Evolutionary conservation across 805 yeast genomes (phyloP), one percentile per base, ranked within the genome.

Genomic region (Wickerhamiella nectarea): DNA sequence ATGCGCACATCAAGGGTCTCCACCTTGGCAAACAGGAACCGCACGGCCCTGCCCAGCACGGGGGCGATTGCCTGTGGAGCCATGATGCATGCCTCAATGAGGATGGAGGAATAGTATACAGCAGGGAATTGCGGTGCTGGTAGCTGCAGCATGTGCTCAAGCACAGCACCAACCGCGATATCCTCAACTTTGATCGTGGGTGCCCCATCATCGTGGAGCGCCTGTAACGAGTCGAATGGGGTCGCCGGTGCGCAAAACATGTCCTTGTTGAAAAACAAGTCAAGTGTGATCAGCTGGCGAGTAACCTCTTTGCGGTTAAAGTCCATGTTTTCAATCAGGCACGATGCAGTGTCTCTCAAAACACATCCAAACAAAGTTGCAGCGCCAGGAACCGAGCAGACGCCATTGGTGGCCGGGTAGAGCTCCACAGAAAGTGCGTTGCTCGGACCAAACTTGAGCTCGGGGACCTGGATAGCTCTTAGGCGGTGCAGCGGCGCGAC

Each of bases 141-240:
- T 41, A 89, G 67, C 47, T 75, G 75, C 64, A 84, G 80, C 52
- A 87, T 72, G 63, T 83, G 72, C 20, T 84, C 74, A 48, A 89
- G 67, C 34, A 87, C 75, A 36, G 82, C 75, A 57, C 91, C 96
- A 28, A 87, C 72, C 0, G 89, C 83, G 34, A 87, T 68, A 58
- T 87, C 95, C 61, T 91, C 98, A 47, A 86, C 73, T 58, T 91
- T 91, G 81, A 83, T 85, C 0, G 95, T 85, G 1, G 93, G 74
- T 25, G 48, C 41, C 9, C 55, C 56, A 5, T 55, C 59, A 2
- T 53, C 54, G 18, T 39, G 42, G 17, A 66, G 65, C 19, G 63
- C 65, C 37, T 64, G 62, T 42, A 89, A 65, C 48, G 75, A 77
- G 52, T 86, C 95, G 47, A 86, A 69, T 0, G 93, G 74, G 3